Evolutionary conservation across 2,329 filamentous ascomycete genomes (phyloP), one percentile per base, ranked within the genome.

Genomic region (Aureobasidium leucospermi): DNA sequence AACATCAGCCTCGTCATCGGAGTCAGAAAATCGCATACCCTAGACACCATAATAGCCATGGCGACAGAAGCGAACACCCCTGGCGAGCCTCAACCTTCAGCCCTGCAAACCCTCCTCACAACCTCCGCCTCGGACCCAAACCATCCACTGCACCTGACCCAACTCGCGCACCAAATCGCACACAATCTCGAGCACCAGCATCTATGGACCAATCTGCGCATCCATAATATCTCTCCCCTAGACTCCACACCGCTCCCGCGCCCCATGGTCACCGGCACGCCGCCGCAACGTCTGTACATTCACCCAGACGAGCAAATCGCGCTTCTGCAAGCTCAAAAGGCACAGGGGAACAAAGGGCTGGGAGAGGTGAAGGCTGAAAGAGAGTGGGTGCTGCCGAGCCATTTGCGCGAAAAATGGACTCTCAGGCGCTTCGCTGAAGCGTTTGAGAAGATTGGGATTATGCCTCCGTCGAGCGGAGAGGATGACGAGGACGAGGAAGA

Each of bases 241-340:
- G 43, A 47, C 28, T 32, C 43, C 6, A 13, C 55, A 1, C 52
- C 38, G 4, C 77, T 84, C 9, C 75, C 81, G 1, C 81, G 88
- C 19, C 84, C 85, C 6, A 71, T 93, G 56, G 79, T 94, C 60
- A 86, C 84, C 23, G 89, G 89, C 29, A 74, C 92, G 3, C 88
- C 89, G 1, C 88, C 89, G 0, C 80, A 82, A 46, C 82, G 86
- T 47, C 79, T 91, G 43, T 93, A 94, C 72, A 78, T 89, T 55
- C 88, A 94, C 68, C 89, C 89, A 1, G 89, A 94, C 70, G 89
- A 92, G 74, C 89, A 93, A 74, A 85, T 89, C 64, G 85, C 83
- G 64, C 80, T 88, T 59, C 78, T 92, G 59, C 85, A 86, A 76
- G 55, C 72, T 75, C 63, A 81, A 58, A 71, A 72, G 57, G 67